phyloP scores from a whole-genome alignment of 176 grass and related monocot genomes.

The Ensete ventricosum region DNA sequence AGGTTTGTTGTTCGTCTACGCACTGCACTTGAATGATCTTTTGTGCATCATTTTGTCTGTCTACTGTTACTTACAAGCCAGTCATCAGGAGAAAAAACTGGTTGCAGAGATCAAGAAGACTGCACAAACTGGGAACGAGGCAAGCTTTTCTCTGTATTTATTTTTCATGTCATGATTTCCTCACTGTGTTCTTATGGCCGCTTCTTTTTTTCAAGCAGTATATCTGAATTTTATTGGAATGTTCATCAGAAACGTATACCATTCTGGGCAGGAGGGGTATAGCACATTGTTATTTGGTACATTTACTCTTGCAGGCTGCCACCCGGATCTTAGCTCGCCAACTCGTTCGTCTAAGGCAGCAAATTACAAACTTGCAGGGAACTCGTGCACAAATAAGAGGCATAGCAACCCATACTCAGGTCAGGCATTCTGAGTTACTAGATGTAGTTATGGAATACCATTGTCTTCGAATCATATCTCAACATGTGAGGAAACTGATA shows the following conservation, averaged over 20 bases:
- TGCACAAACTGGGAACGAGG: conserved; percentile 96
- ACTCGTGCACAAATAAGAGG: conserved; percentile 94
- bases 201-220: not conserved
- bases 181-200: conserved; percentile 4
- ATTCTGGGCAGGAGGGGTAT: no score
- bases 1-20: conserved; percentile 37
- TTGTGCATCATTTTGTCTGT: conserved; percentile 12
- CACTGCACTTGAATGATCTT: not conserved
- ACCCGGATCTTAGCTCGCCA: conserved; percentile 96
- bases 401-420: conserved; percentile 96
- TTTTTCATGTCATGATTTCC: not conserved
- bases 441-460: not conserved
- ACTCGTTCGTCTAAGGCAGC: conserved; percentile 83
- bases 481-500: conserved; percentile 18
- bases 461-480: not conserved
- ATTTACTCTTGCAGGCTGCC: conserved; percentile 40
- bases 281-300: no score
- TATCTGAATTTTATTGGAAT: no score
- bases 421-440: conserved; percentile 8
- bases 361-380: conserved; percentile 95
- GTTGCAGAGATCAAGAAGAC: conserved; percentile 97
- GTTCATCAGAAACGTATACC: no score
- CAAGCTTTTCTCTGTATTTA: conserved; percentile 18
- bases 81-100: conserved; percentile 88
- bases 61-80: conserved; percentile 1